Evolutionary conservation across 2,329 filamentous ascomycete species (phyloP), one percentile per base, ranked within the genome.

Genomic region (Orbilia ellipsospora): DNA sequence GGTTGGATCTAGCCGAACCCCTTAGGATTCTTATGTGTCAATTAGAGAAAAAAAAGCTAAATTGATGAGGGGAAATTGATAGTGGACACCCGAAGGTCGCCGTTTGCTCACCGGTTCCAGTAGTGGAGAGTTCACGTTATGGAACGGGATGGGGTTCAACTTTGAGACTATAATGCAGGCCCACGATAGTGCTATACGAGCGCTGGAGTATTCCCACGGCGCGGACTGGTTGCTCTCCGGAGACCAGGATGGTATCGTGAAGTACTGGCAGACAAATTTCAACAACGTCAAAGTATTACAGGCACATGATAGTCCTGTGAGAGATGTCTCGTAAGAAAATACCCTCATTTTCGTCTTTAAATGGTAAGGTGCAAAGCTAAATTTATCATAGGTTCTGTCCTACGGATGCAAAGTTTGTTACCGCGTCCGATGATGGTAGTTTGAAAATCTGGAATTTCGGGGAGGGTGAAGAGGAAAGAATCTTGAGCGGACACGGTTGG

Each of bases 141-240:
- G 95, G 95, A 99, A 99, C 82, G 95, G 95, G 77, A 98, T 94
- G 51, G 94, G 93, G 23, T 99, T 99, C 87, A 98, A 99, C 83
- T 99, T 99, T 80, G 95, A 99, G 84, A 98, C 95, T 2, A 97
- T 99, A 28, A 97, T 97, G 92, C 94, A 97, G 85, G 94, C 94
- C 45, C 94, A 98, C 82, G 94, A 97, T 83, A 89, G 90, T 66
- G 92, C 92, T 44, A 93, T 97, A 78, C 88, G 93, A 79, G 90
- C 91, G 8, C 86, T 94, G 54, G 89, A 89, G 78, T 99, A 97
- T 85, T 96, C 95, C 1, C 92, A 98, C 83, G 96, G 92, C 80
- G 92, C 97, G 81, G 95, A 99, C 83, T 99, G 95, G 94, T 86
- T 99, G 12, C 88, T 99, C 64, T 98, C 95, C 6, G 94, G 92